Conservation (phyloP, 1,284 basidiomycete genomes). For the Rhodofomes roseus region DNA sequence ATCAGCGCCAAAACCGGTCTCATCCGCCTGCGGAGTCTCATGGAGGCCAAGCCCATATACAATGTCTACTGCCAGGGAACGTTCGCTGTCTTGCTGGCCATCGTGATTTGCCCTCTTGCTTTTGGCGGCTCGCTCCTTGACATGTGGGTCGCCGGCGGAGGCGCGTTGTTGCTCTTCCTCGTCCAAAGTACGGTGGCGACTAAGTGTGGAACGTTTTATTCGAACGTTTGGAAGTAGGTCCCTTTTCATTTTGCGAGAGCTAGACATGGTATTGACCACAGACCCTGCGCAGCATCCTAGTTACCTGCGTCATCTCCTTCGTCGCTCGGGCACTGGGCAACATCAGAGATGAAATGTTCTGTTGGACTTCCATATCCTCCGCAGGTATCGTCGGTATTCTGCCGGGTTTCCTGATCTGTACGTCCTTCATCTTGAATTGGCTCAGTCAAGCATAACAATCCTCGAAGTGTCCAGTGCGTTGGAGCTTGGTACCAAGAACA, state of each 20-base stretch:
- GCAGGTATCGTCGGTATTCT: constrained; percentile 78
- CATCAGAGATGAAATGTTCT: constrained; percentile 69
- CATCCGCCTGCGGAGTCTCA: constrained; percentile 41
- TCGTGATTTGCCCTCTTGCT: constrained; percentile 77
- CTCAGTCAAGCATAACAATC: neutral
- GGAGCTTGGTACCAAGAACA: constrained; percentile 85
- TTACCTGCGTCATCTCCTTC: constrained; percentile 80
- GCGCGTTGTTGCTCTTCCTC: constrained; percentile 61
- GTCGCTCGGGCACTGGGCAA: constrained; percentile 74
- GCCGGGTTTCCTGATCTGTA: constrained; percentile 80
- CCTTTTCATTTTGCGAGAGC: constrained; percentile 1
- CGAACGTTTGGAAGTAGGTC: constrained; percentile 85
- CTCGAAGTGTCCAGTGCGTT: constrained; percentile 75
- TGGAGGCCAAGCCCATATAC: constrained; percentile 58
- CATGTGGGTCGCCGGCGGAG: constrained; percentile 71
- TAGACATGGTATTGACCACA: neutral
- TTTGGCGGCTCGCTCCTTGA: constrained; percentile 85
- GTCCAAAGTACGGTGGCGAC: constrained; percentile 70
- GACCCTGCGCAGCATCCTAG: constrained; percentile 57
- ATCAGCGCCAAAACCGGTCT: constrained; percentile 73
- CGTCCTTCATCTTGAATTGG: constrained; percentile 25
- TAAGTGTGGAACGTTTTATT: constrained; percentile 68
- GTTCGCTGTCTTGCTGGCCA: constrained; percentile 67
- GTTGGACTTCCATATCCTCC: constrained; percentile 86
- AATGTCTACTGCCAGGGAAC: constrained; percentile 53